Evolutionary conservation across 192 early-diverging fungal genomes (phyloP), one percentile per base, ranked within the genome.

Genomic region (Rhizophagus sp.): DNA sequence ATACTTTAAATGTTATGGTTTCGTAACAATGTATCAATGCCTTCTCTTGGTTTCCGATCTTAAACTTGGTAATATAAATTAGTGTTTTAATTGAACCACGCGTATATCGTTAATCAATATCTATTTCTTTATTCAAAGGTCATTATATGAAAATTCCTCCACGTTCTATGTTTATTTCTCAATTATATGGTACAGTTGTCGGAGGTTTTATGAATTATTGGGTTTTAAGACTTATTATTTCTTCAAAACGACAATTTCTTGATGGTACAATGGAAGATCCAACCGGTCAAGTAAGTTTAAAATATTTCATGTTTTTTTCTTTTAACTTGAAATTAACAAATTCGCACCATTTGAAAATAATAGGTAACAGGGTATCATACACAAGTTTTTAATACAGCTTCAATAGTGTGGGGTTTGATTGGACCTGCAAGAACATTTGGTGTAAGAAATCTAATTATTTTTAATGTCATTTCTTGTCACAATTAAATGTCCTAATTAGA

Each of bases 131-230:
- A 9, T 75, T 10, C 9, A 63, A 10, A 75, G 73, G 73, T 30
- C 34, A 44, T 44, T 93, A 92, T 85, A 87, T 91, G 84, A 93
- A 94, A 83, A 88, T 93, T n/a, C 88, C 91, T 3, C 94, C 94
- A 25, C 82, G 85, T 30, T 73, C 82, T 33, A 87, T 95, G 83
- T 92, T 94, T 80, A 71, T 87, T n/a, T 81, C 86, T 17, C 93
- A 94, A 79, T 72, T 90, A 30, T 27, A 82, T 13, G 89, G 91
- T 25, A 93, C 92, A 3, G 15, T 88, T 8, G 44, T 89, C 17
- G 81, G 83, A 19, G 74, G 77, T 9, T 70, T 82, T 11, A 73
- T 89, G 47, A 87, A 85, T 68, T 83, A 84, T 52, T 72, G 76
- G 22, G 81, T 84, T 2, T 73, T 78, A 4, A 27, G 49, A 1